phyloP scores from a whole-genome alignment of 2,329 filamentous ascomycete genomes.

The Botrytis squamosa region DNA sequence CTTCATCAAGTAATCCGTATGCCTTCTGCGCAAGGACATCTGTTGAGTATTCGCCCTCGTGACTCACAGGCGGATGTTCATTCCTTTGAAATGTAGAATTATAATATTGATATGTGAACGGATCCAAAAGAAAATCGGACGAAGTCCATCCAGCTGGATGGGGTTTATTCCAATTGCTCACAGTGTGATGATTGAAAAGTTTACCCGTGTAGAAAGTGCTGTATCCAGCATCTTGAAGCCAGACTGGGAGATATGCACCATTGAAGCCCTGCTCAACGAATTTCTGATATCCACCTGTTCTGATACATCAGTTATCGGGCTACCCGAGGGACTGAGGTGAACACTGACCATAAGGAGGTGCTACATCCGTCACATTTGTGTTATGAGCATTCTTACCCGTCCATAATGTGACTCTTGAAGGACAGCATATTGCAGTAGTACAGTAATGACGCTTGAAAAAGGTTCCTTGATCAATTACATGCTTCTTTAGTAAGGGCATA shows the following conservation, averaged over 20 bases:
- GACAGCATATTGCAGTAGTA: slow-evolving; percentile 61
- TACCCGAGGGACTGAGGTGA: slow-evolving; percentile 18
- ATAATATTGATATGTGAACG: slow-evolving; percentile 66
- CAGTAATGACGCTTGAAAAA: slow-evolving; percentile 59
- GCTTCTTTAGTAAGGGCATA: slow-evolving; percentile 54
- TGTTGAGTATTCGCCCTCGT: slow-evolving; percentile 47
- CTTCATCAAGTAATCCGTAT: slow-evolving; percentile 60
- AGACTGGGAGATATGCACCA: slow-evolving; percentile 65
- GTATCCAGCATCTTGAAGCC: slow-evolving; percentile 68
- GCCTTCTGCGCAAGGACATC: slow-evolving; percentile 62
- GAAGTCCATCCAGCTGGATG: slow-evolving; percentile 58
- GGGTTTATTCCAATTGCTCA: slow-evolving; percentile 60
- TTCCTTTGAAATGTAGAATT: slow-evolving; percentile 65
- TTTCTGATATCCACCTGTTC: slow-evolving; percentile 58
- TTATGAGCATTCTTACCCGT: slow-evolving; percentile 63
- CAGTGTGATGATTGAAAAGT: slow-evolving; percentile 62
- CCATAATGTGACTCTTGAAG: slow-evolving; percentile 59
- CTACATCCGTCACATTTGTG: slow-evolving; percentile 56
- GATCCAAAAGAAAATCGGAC: slow-evolving; percentile 61
- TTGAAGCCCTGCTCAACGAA: slow-evolving; percentile 65
- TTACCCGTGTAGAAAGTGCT: slow-evolving; percentile 74
- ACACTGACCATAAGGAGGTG: slow-evolving; percentile 49
- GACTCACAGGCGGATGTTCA: slow-evolving; percentile 52
- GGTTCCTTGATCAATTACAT: slow-evolving; percentile 55
- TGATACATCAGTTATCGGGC: slow-evolving; percentile 26